Conservation (phyloP, 257 asterid species). For the Cinchona pubescens region DNA sequence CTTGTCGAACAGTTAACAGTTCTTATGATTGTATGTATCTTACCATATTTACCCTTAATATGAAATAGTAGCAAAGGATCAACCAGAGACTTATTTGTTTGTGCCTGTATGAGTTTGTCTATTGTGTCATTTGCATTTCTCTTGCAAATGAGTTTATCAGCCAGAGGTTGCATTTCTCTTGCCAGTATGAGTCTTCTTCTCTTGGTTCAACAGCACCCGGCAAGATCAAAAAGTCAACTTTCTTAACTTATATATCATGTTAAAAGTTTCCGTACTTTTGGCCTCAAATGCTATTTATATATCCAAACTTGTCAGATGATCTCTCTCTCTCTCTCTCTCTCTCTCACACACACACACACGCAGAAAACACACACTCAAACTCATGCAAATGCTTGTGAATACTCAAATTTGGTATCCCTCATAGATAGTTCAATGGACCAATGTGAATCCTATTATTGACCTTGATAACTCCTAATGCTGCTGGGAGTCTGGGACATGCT, state of each 20-base stretch:
- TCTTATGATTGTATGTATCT: neutral
- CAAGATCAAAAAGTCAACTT: neutral
- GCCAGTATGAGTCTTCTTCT: neutral
- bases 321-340: no score
- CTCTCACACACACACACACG: no score
- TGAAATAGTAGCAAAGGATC: neutral
- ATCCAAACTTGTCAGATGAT: no score
- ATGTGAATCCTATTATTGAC: neutral
- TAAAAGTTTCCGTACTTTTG: no score
- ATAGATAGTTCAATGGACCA: neutral
- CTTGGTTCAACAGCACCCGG: neutral
- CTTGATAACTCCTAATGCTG: neutral
- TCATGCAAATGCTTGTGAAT: neutral
- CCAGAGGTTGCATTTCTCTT: neutral
- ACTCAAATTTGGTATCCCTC: neutral
- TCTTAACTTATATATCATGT: neutral
- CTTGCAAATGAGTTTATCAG: no score
- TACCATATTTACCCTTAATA: no score
- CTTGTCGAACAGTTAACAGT: neutral
- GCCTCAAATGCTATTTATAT: no score
- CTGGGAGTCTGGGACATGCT: neutral
- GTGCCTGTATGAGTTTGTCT: neutral
- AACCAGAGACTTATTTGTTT: neutral
- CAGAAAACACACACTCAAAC: no score
- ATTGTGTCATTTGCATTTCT: neutral